These are phyloP conservation scores for Flaveria brownii DNA, from an alignment of 129 eudicot species.

Conservation along the genomic window DNA sequence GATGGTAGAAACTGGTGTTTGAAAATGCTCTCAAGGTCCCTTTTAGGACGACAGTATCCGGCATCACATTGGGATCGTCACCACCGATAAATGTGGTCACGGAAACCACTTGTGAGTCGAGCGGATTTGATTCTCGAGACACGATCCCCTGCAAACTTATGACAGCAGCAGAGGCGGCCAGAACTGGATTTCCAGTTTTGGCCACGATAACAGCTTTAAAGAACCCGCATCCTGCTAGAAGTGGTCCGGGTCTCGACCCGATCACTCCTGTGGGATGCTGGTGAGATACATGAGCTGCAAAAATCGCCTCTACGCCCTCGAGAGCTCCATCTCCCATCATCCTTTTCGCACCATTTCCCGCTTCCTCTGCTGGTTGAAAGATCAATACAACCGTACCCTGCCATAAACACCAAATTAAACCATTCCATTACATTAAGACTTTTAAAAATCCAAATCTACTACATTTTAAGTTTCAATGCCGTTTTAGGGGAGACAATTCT, in stretches of 20 bases:
- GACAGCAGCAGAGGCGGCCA: slow-evolving; percentile 89
- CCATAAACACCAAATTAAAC: background rate
- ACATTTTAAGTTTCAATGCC: no score
- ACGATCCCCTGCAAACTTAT: slow-evolving; percentile 91
- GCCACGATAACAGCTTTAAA: slow-evolving; percentile 62
- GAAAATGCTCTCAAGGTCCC: slow-evolving; percentile 94
- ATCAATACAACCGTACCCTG: slow-evolving; percentile 85
- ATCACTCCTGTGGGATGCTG: slow-evolving; percentile 62
- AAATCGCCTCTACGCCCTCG: slow-evolving; percentile 79
- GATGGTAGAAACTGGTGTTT: slow-evolving; percentile 59
- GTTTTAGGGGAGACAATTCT: no score
- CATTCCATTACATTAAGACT: background rate
- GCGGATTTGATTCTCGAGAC: slow-evolving; percentile 85
- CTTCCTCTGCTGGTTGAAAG: slow-evolving; percentile 99
- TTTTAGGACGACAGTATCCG: slow-evolving; percentile 51
- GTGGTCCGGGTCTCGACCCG: slow-evolving; percentile 87
- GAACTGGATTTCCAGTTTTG: slow-evolving; percentile 41
- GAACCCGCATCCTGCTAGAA: slow-evolving; percentile 91
- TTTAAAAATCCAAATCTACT: no score
- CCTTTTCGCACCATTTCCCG: slow-evolving; percentile 89
- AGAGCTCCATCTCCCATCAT: slow-evolving; percentile 91
- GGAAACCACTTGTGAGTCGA: slow-evolving; percentile 93
- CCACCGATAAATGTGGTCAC: slow-evolving; percentile 65
- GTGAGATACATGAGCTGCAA: slow-evolving; percentile 80
- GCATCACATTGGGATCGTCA: slow-evolving; percentile 40